Base-by-base conservation (phyloP, 2,329 filamentous ascomycete genomes). In the Herpotrichia juniperi region DNA sequence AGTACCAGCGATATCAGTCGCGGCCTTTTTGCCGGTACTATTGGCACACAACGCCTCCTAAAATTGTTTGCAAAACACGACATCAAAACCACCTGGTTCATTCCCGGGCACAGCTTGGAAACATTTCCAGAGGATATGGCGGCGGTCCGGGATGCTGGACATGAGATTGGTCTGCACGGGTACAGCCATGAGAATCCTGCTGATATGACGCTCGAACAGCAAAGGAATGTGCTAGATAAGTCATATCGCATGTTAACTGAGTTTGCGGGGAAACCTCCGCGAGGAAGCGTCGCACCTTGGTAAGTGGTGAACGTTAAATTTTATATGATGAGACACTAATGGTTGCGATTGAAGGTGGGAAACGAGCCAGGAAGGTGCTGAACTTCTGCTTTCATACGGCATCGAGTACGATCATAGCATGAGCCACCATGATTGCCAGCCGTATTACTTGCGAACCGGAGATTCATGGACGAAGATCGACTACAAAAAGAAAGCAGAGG, bases 111-210 rank as follows among this genome's bases (percentile, higher is more conserved):
- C 67, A 80, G 78, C 0, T 78, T 87, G 1, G 85, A 88, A 67
- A 87, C 82, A 0, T 89, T 88, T 59, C 86, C 86, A 0, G 84
- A 87, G 66, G 84, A 88, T 67, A 87, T 83, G 62, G 72, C 71
- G 16, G 66, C 81, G 76, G 48, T 89, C 5, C 81, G 83, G 11
- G 86, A 89, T 55, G 78, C 80, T 0, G 86, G 86, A 1, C 86
- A 88, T 62, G 86, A 88, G 65, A 85, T 83, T 51, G 86, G 86
- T 1, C 78, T 89, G 8, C 88, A 91, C 57, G 88, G 76, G 3
- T 91, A 91, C 72, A 85, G 82, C 0, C 88, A 91, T 62, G 88
- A 91, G 67, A 91, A 91, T 61, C 87, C 88, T 0, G 79, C 78
- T 0, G 83, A 86, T 50, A 90, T 91, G 87, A 88, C 81, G 0